A percentile compares a stretch with the other conserved stretches of the same genome.
These are phyloP conservation scores for Corylus avellana DNA, from an alignment of 306 rosid genomes.

Conservation along the genomic window DNA sequence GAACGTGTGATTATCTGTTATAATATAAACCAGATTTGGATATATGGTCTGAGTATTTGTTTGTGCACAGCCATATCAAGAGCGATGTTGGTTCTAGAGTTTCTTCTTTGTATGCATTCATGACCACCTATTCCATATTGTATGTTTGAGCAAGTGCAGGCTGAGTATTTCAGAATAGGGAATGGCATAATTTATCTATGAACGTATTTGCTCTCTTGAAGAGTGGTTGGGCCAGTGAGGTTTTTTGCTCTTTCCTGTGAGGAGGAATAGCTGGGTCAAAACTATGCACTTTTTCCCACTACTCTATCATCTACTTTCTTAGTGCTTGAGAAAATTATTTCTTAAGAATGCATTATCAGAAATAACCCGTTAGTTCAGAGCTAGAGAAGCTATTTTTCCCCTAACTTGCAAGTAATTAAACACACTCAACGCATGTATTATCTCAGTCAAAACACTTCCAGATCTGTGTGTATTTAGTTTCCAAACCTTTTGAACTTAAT, in stretches of 20 bases:
- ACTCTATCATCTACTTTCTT: not conserved
- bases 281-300: not conserved
- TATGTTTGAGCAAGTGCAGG: conserved; percentile 11
- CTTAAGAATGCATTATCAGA: not conserved
- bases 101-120: conserved; percentile 13
- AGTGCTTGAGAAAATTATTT: not conserved
- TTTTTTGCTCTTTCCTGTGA: not conserved
- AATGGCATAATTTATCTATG: conserved; percentile 11
- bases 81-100: not conserved
- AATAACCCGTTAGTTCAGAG: not conserved
- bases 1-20: not conserved
- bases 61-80: not conserved
- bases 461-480: not conserved
- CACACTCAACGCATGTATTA: not conserved
- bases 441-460: not conserved
- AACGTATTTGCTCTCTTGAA: conserved; percentile 13
- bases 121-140: conserved; percentile 25
- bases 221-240: conserved; percentile 1
- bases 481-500: not conserved
- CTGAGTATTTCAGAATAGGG: conserved; percentile 13
- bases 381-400: not conserved
- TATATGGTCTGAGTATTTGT: not conserved
- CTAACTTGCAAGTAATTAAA: not conserved
- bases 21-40: not conserved
- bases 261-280: not conserved